Evolutionary conservation across 805 yeast species (phyloP), one percentile per base, ranked within the genome.

Genomic region (Nakazawaea sp.): DNA sequence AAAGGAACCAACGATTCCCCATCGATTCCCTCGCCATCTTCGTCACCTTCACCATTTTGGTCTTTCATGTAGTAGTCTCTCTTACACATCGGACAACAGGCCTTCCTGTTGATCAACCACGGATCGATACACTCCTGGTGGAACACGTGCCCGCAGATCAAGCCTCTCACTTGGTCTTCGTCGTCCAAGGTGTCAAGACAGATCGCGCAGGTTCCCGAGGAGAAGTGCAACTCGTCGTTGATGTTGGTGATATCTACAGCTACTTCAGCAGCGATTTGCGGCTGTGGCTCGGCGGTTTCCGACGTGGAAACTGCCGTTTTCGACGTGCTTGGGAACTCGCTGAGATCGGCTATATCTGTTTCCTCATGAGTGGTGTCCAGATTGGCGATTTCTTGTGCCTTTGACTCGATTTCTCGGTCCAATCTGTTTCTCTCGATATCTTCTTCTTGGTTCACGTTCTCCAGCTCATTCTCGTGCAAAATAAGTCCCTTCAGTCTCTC

Each of bases 81-180:
- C 50, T 84, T 82, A 58, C 95, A 85, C 65, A 80, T 75, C 7
- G 95, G 95, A 53, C 95, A 85, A 48, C 85, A 79, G 1, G 88
- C 89, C 32, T 81, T 69, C 46, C 90, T 64, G 44, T 73, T 72
- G 2, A 75, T 78, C 32, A 85, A 61, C 95, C 95, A 85, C 2
- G 89, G 89, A 45, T 81, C 87, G 36, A 86, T 68, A 57, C 95
- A 85, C 13, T 70, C 79, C 17, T 78, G 66, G 51, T 85, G 95
- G 68, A 78, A 85, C 2, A 81, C 87, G 56, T 85, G 95, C 3
- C 88, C 87, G 59, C 95, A 85, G 9, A 82, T 63, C 30, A 86
- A 64, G 0, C 86, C 86, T 34, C 95, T 71, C 2, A 85, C 86
- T 1, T 56, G 52, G 36, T 81, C 86, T 11, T 69, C 77, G 34